These are phyloP conservation scores for Calonectria hongkongensis DNA, from an alignment of 2,329 filamentous ascomycete genomes.

Conservation along the genomic window DNA sequence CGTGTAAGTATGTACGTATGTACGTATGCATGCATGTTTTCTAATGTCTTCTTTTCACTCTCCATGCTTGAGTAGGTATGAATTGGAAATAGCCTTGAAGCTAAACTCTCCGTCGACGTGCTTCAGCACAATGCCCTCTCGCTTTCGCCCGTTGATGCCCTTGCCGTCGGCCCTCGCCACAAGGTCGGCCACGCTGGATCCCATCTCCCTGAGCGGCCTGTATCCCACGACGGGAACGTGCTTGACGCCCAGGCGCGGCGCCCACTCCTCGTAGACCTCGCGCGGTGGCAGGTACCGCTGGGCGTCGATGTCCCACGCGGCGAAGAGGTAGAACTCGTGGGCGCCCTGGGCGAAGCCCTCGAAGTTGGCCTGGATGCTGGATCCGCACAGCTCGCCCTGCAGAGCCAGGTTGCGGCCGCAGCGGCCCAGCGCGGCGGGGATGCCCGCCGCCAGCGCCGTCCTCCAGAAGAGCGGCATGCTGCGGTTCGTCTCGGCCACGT, in stretches of 20 bases:
- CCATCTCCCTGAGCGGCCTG: conserved; percentile 41
- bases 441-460: conserved; percentile 33
- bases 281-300: conserved; percentile 54
- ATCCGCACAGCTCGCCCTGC: conserved; percentile 53
- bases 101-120: conserved; percentile 47
- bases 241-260: conserved; percentile 51
- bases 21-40: too few species aligned
- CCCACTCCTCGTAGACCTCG: conserved; percentile 54
- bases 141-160: conserved; percentile 49
- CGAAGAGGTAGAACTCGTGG: conserved; percentile 59
- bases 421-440: conserved; percentile 39
- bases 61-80: conserved; percentile 53
- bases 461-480: conserved; percentile 46
- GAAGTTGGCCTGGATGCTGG: conserved; percentile 50
- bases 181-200: conserved; percentile 42
- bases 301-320: conserved; percentile 57
- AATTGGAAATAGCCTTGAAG: conserved; percentile 54
- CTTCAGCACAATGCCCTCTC: conserved; percentile 53
- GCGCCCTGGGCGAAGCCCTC: conserved; percentile 46
- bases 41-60: conserved; percentile 34
- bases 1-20: background rate
- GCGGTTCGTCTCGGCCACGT: conserved; percentile 42
- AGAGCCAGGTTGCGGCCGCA: conserved; percentile 47
- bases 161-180: conserved; percentile 47
- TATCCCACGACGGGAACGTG: conserved; percentile 58